Evolutionary conservation across 1,284 basidiomycete genomes (phyloP), one percentile per base, ranked within the genome.

Genomic region (Athelia sp.): DNA sequence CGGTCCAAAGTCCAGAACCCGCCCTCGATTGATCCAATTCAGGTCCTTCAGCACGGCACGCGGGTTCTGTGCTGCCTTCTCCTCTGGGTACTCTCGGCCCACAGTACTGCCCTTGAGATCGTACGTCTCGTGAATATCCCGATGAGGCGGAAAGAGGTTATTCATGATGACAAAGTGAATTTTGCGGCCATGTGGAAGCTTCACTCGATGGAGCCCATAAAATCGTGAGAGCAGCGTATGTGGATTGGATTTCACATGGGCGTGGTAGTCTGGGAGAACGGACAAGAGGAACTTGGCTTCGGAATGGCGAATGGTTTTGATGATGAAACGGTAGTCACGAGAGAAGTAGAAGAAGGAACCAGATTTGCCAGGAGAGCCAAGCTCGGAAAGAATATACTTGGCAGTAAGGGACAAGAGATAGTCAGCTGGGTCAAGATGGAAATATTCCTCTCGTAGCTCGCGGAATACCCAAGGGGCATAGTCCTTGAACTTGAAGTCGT

Each of bases 141-240:
- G 85, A 71, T 98, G 96, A 0, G 96, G 90, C 0, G 96, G 96
- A 73, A 99, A 98, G 42, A 99, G 79, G 66, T 99, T 99, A 76
- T 99, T 99, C 95, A 99, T 98, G 71, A 99, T 97, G 50, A 98
- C 93, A 65, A 99, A 99, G 68, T 99, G 96, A 50, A 99, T 98
- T 74, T 99, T 99, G 47, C 81, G 78, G 0, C 96, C 96, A 19
- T 82, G 79, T 0, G 96, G 96, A 3, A 99, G 81, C 71, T 99
- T 98, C 57, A 99, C 96, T 48, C 96, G 88, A 62, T 99, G 96
- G 13, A 99, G 74, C 11, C 96, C 96, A 63, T 98, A 99, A 70
- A 99, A 98, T 14, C 96, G 79, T 15, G 89, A 93, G 2, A 99
- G 71, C 3, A 99, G 75, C 1, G 96, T 98, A 62, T 99, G 95